phyloP scores from a whole-genome alignment of 805 yeast species.

The Saccharomycopsis sp. region DNA sequence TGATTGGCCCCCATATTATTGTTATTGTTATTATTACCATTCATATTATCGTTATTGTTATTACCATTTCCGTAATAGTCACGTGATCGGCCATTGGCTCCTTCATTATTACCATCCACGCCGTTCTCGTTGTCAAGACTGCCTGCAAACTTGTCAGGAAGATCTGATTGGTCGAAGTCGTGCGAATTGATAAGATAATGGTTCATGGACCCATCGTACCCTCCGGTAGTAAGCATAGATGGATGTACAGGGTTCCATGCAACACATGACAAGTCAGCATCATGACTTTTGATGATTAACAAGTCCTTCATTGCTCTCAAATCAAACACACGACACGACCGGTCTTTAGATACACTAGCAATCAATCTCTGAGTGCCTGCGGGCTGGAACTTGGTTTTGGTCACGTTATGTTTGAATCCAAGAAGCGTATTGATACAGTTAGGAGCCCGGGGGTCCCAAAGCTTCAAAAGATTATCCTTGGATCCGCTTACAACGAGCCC shows the following conservation, averaged over 20 bases:
- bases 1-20: slow-evolving; percentile 28
- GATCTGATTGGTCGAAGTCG: slow-evolving; percentile 27
- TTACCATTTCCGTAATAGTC: background rate
- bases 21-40: slow-evolving; percentile 17
- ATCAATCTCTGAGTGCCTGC: slow-evolving; percentile 63
- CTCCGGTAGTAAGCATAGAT: slow-evolving; percentile 72
- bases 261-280: slow-evolving; percentile 76
- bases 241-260: slow-evolving; percentile 93
- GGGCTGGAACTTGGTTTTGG: slow-evolving; percentile 79
- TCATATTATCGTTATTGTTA: slow-evolving; percentile 13
- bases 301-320: slow-evolving; percentile 77
- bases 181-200: slow-evolving; percentile 59
- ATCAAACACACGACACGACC: slow-evolving; percentile 83
- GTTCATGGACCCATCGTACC: slow-evolving; percentile 80
- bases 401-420: slow-evolving; percentile 92
- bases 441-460: slow-evolving; percentile 92
- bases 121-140: slow-evolving; percentile 3
- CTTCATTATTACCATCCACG: background rate
- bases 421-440: slow-evolving; percentile 73
- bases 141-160: slow-evolving; percentile 26
- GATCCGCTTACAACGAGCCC: slow-evolving; percentile 91
- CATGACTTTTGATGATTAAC: slow-evolving; percentile 66
- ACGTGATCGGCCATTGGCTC: background rate
- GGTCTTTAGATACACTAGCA: slow-evolving; percentile 85
- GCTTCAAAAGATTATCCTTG: slow-evolving; percentile 84